Evolutionary conservation across 768 basidiomycete species (phyloP).

Genomic region (Lactarius sp.): DNA sequence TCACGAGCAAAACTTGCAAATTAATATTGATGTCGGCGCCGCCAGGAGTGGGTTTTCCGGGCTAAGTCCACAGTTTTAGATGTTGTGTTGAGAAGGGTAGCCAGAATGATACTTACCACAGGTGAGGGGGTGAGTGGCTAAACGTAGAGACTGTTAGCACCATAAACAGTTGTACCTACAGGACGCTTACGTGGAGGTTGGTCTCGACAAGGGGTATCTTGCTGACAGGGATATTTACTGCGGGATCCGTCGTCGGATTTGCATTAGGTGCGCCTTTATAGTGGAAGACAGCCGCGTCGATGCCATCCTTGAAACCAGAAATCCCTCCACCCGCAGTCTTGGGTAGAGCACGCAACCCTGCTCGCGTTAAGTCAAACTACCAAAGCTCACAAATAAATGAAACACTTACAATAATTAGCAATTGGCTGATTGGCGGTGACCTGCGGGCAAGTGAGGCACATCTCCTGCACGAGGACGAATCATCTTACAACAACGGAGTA

Average conservation of each 20-base stretch:
- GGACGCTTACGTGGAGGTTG: conserved; percentile 21
- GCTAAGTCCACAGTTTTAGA: conserved; percentile 17
- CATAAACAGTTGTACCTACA: not conserved
- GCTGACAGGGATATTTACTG: conserved; percentile 1
- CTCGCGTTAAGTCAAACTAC: not conserved
- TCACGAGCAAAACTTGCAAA: conserved; percentile 24
- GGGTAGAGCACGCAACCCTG: conserved; percentile 28
- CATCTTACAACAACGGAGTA: conserved; percentile 30
- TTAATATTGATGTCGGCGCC: conserved; percentile 27
- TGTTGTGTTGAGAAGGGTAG: too few relatives aligned
- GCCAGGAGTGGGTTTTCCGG: conserved; percentile 26
- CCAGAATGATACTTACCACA: conserved; percentile 11
- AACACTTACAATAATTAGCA: conserved; percentile 41
- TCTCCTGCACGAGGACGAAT: not conserved
- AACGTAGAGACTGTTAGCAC: not conserved
- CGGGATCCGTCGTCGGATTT: conserved; percentile 32
- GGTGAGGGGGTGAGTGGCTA: conserved; percentile 20
- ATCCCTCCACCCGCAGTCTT: conserved; percentile 27
- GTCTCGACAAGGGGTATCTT: conserved; percentile 22
- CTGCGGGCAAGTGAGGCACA: not conserved
- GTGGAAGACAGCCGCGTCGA: conserved; percentile 39
- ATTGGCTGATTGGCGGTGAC: conserved; percentile 39
- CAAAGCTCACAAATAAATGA: conserved; percentile 2
- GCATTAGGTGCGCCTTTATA: conserved; percentile 33
- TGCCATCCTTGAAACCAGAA: conserved; percentile 25